Conservation (phyloP, 345 rosid genomes). For the Cochlearia excelsa region DNA sequence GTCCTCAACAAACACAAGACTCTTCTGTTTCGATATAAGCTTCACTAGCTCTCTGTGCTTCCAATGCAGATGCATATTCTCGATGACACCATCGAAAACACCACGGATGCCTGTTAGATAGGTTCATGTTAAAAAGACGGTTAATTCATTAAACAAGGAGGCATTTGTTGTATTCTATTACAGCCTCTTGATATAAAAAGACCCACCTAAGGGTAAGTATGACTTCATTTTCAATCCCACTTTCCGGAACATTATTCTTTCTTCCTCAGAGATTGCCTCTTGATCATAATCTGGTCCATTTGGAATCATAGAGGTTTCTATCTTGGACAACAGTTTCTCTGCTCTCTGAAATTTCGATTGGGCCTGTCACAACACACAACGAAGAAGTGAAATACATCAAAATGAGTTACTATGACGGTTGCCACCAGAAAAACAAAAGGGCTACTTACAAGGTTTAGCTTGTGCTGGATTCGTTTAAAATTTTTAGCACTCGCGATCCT, state of each 20-base stretch:
- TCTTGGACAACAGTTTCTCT: conserved; percentile 72
- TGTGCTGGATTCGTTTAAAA: conserved; percentile 72
- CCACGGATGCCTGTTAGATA: conserved; percentile 82
- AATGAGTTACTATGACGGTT: background rate
- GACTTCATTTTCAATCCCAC: conserved; percentile 95
- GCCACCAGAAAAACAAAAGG: conserved; percentile 8
- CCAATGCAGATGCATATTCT: conserved; percentile 99
- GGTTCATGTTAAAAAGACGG: conserved; percentile 3
- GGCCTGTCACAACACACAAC: conserved; percentile 48
- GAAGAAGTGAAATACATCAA: conserved; percentile 15
- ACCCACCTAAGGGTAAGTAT: conserved; percentile 81
- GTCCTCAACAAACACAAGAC: conserved; percentile 87
- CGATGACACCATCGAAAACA: conserved; percentile 95
- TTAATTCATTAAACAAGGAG: conserved; percentile 16
- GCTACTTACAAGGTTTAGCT: conserved; percentile 67
- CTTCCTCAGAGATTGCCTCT: conserved; percentile 94
- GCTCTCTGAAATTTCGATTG: conserved; percentile 89
- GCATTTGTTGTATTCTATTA: background rate
- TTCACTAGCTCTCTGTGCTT: conserved; percentile 97
- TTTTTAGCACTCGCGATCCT: conserved; percentile 59
- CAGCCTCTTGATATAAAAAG: background rate
- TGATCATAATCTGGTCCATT: conserved; percentile 96
- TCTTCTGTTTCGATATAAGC: conserved; percentile 89
- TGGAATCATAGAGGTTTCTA: conserved; percentile 94
- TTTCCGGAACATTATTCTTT: conserved; percentile 79